Evolutionary conservation across 129 eudicot species (phyloP).

Genomic region (Erigeron canadensis): DNA sequence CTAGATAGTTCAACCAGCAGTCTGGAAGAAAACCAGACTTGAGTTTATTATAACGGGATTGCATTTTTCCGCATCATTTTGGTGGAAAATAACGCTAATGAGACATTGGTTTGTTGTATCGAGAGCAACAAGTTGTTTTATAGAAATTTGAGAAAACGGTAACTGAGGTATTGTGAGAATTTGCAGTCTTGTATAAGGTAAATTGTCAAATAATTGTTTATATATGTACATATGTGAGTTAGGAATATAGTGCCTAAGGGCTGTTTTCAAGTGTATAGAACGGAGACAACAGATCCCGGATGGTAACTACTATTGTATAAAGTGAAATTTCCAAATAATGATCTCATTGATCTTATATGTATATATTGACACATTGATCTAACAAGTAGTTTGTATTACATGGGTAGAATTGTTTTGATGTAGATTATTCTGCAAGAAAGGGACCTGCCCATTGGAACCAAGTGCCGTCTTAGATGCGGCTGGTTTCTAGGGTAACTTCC

Average conservation of each 20-base stretch:
- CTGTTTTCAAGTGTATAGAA: slow-evolving; percentile 62
- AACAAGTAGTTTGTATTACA: neutral
- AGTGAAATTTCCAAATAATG: slow-evolving; percentile 13
- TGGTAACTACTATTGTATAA: slow-evolving; percentile 1
- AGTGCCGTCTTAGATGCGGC: too few relatives aligned
- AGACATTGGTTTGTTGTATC: slow-evolving; percentile 29
- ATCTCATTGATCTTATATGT: slow-evolving; percentile 22
- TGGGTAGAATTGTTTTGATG: neutral
- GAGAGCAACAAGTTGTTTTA: slow-evolving; percentile 27
- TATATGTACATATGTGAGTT: slow-evolving; percentile 33
- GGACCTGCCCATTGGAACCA: too few relatives aligned
- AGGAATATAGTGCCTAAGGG: slow-evolving; percentile 24
- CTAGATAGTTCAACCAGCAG: slow-evolving; percentile 58
- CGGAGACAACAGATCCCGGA: slow-evolving; percentile 36
- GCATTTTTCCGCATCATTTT: slow-evolving; percentile 28
- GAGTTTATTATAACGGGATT: slow-evolving; percentile 14
- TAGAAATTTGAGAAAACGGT: slow-evolving; percentile 17
- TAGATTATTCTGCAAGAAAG: too few relatives aligned
- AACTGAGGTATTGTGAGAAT: slow-evolving; percentile 10
- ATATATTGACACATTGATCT: slow-evolving; percentile 22
- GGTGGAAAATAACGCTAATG: slow-evolving; percentile 3
- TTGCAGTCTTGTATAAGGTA: slow-evolving; percentile 18
- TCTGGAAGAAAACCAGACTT: slow-evolving; percentile 38
- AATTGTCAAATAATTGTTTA: slow-evolving; percentile 4
- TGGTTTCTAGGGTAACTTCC: too few relatives aligned